phyloP scores from a whole-genome alignment of 805 yeast species.

The Metschnikowia amazonensis region DNA sequence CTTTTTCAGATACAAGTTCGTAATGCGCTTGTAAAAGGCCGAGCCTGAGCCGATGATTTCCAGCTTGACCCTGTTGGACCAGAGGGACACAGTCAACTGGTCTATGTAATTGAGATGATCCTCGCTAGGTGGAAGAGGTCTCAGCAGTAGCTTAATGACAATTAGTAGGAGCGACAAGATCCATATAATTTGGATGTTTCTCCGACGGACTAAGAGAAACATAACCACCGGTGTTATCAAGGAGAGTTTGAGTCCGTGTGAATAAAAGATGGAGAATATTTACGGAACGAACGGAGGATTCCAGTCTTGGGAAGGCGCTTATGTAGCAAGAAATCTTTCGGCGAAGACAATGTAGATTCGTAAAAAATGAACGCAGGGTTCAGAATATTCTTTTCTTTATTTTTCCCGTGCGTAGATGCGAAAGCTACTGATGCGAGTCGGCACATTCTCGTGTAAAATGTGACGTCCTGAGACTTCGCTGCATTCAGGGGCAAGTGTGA shows the following conservation, averaged over 20 bases:
- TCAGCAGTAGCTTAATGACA: conserved; percentile 12
- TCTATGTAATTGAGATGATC: conserved; percentile 15
- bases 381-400: not conserved
- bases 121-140: not conserved
- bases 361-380: no score
- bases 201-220: conserved; percentile 17
- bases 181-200: conserved; percentile 16
- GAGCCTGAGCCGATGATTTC: conserved; percentile 6
- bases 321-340: no score
- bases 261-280: no score
- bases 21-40: conserved; percentile 12
- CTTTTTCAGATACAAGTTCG: conserved; percentile 6
- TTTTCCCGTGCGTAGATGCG: not conserved
- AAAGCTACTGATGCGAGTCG: not conserved
- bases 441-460: no score
- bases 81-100: conserved; percentile 13
- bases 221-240: conserved; percentile 1
- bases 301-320: no score
- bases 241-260: no score
- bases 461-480: not conserved
- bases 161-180: conserved; percentile 16
- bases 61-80: not conserved
- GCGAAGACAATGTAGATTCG: no score
- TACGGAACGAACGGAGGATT: no score
- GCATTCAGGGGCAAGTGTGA: not conserved